Evolutionary conservation across 768 basidiomycete species (phyloP).

Genomic region (Boletus fagicola): DNA sequence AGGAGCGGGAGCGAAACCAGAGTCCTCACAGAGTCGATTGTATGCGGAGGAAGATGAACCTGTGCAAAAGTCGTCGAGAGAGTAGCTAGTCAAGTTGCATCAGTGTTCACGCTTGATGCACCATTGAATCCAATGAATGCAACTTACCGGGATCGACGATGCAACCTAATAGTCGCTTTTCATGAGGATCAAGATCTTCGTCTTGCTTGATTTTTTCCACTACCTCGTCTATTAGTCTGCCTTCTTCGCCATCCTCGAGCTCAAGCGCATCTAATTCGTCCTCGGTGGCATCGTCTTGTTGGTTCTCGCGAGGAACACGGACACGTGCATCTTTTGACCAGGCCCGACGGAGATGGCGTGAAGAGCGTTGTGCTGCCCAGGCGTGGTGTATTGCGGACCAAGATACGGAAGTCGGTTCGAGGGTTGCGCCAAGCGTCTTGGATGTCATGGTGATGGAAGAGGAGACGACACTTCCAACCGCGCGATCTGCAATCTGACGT

Average conservation of each 20-base stretch:
- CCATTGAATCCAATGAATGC: not conserved
- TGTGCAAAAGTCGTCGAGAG: constrained; percentile 84
- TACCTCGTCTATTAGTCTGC: constrained; percentile 53
- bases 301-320: constrained; percentile 35
- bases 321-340: constrained; percentile 57
- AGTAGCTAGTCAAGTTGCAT: constrained; percentile 42
- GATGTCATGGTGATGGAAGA: constrained; percentile 23
- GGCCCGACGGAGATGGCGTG: constrained; percentile 50
- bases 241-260: constrained; percentile 34
- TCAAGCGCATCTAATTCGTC: constrained; percentile 31
- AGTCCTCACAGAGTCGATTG: constrained; percentile 89
- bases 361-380: constrained; percentile 57
- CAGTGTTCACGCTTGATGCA: not conserved
- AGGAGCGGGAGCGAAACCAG: constrained; percentile 88
- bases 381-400: constrained; percentile 68
- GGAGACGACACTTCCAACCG: constrained; percentile 62
- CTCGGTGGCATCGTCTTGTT: constrained; percentile 34
- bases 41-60: constrained; percentile 84
- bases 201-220: constrained; percentile 77
- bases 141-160: constrained; percentile 78
- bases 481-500: constrained; percentile 71
- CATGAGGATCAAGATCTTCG: constrained; percentile 73
- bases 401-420: constrained; percentile 56
- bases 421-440: constrained; percentile 14
- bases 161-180: constrained; percentile 75